phyloP scores from a whole-genome alignment of 495 filamentous ascomycete genomes.

The Pseudevernia furfuracea region DNA sequence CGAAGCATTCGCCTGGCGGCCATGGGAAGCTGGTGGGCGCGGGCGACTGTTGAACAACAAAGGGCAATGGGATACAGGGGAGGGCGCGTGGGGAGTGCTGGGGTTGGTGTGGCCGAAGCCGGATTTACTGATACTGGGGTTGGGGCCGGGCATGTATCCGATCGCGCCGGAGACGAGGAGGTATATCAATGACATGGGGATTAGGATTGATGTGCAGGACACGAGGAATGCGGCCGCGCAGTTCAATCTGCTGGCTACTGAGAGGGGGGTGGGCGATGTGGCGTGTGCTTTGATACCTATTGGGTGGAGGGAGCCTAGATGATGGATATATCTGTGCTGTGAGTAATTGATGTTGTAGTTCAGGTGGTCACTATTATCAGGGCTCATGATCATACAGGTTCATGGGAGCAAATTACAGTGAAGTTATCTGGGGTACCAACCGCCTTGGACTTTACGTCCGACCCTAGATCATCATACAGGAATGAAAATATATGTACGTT shows the following conservation, averaged over 20 bases:
- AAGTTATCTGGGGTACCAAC: not conserved
- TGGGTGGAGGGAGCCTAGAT: constrained; percentile 59
- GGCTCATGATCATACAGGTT: not conserved
- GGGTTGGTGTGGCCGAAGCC: constrained; percentile 82
- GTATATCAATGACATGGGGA: constrained; percentile 66
- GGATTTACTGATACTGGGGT: constrained; percentile 79
- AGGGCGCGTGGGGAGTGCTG: constrained; percentile 64
- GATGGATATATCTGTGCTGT: not conserved
- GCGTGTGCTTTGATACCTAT: constrained; percentile 85
- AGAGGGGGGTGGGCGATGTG: constrained; percentile 69
- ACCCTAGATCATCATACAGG: not conserved
- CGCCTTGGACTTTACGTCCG: not conserved
- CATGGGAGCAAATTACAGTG: not conserved
- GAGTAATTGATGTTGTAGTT: not conserved
- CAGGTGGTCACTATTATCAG: too few species aligned
- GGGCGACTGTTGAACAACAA: constrained; percentile 56
- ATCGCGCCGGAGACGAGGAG: constrained; percentile 65
- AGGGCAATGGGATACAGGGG: constrained; percentile 71
- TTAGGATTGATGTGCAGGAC: constrained; percentile 83
- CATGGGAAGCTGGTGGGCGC: constrained; percentile 43
- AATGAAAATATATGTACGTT: not conserved
- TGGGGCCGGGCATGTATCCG: constrained; percentile 66
- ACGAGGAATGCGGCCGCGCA: constrained; percentile 90
- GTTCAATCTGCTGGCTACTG: constrained; percentile 80
- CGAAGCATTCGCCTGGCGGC: constrained; percentile 82